These are phyloP conservation scores for Eutypella sp. DNA, from an alignment of 2,329 filamentous ascomycete genomes.

Conservation along the genomic window DNA sequence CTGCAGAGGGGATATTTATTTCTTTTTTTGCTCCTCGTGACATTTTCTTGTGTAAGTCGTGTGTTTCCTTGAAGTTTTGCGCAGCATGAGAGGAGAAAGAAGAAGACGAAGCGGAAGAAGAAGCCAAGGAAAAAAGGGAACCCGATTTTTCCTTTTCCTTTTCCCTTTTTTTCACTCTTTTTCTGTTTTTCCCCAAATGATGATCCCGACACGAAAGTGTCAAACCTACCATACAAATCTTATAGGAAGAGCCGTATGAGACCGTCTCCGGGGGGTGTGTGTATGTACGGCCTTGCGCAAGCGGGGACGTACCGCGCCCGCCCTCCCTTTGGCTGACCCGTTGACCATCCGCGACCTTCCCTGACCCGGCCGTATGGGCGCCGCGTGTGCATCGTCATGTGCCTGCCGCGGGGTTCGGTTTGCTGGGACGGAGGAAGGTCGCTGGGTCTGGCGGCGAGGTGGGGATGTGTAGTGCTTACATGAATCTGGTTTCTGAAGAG, in stretches of 20 bases:
- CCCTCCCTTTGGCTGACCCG: conserved; percentile 16
- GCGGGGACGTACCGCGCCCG: not conserved
- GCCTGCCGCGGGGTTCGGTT: conserved; percentile 24
- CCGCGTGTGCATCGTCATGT: conserved; percentile 31
- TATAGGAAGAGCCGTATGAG: conserved; percentile 33
- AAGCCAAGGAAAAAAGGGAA: no score
- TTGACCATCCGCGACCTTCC: conserved; percentile 9
- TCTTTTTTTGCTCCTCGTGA: no score
- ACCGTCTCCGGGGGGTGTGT: conserved; percentile 19
- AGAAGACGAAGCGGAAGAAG: no score
- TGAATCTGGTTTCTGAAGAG: conserved; percentile 25
- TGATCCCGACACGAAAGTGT: conserved; percentile 30
- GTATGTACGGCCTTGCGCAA: not conserved
- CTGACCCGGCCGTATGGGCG: conserved; percentile 18
- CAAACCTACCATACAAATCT: conserved; percentile 22
- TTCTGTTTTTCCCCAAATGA: conserved; percentile 14
- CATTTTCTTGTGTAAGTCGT: no score
- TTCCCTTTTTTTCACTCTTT: conserved; percentile 1
- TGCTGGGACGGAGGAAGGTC: conserved; percentile 12
- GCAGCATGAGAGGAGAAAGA: no score
- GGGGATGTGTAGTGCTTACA: conserved; percentile 31
- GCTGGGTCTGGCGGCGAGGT: conserved; percentile 20
- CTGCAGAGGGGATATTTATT: no score
- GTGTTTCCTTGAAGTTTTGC: no score
- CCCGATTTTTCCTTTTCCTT: no score